A percentile compares a stretch with the other conserved stretches of the same genome.
These are phyloP conservation scores for Phytopythium mirpurense DNA, from an alignment of 352 stramenopile genomes.

Conservation along the genomic window DNA sequence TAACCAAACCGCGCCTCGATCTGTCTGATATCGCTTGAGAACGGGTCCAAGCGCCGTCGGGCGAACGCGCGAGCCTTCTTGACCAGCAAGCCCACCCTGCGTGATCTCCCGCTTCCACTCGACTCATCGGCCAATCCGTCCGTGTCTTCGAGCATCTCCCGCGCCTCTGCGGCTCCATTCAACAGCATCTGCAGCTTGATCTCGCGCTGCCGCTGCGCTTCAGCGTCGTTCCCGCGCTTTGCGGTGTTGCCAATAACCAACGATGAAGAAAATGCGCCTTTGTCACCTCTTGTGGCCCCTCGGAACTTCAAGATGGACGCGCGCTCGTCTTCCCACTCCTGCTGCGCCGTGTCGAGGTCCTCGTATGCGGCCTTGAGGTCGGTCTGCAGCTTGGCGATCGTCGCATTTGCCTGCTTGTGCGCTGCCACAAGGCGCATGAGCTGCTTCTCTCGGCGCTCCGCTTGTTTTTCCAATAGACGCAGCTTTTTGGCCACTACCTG, in stretches of 20 bases:
- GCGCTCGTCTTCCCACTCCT: constrained; percentile 69
- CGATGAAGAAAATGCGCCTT: constrained; percentile 8
- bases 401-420: constrained; percentile 16
- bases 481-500: constrained; percentile 49
- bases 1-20: constrained; percentile 79
- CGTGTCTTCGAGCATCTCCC: constrained; percentile 45
- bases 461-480: constrained; percentile 41
- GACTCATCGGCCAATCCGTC: constrained; percentile 15
- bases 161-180: constrained; percentile 46
- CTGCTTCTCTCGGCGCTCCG: constrained; percentile 32
- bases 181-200: constrained; percentile 48
- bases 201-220: constrained; percentile 38
- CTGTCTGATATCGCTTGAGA: constrained; percentile 58
- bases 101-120: constrained; percentile 3
- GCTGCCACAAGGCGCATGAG: constrained; percentile 22
- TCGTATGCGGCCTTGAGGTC: constrained; percentile 33
- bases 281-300: constrained; percentile 9
- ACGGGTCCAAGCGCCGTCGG: constrained; percentile 33
- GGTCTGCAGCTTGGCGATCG: constrained; percentile 26
- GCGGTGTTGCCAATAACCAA: constrained; percentile 12
- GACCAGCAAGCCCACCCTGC: constrained; percentile 23
- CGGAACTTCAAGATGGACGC: constrained; percentile 37
- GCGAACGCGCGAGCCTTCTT: constrained; percentile 29
- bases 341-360: constrained; percentile 39
- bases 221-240: constrained; percentile 21